Conservation (phyloP, 208 protist genomes). For the Leishmania tropica region DNA sequence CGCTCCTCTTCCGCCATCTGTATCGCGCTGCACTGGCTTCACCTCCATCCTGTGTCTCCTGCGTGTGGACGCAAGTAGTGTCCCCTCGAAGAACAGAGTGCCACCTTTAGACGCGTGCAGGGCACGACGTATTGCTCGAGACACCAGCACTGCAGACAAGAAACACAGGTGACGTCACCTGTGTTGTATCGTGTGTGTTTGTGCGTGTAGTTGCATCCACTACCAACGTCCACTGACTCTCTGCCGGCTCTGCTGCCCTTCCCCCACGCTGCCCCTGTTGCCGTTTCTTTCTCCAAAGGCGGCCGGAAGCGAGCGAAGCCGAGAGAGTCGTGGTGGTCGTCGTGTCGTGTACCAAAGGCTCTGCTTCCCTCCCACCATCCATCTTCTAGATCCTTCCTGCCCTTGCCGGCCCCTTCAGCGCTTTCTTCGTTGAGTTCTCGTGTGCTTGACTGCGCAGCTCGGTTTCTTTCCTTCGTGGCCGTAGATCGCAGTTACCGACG, state of each 20-base stretch:
- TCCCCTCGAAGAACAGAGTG: neutral
- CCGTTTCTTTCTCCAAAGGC: neutral
- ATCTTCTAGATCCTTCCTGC: neutral
- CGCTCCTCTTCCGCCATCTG: neutral
- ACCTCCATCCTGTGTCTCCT: neutral
- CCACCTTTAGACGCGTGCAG: neutral
- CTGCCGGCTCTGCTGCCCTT: neutral
- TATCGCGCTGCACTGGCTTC: neutral
- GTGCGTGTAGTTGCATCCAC: neutral
- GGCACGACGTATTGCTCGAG: neutral
- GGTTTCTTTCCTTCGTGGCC: neutral
- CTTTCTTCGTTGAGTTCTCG: neutral
- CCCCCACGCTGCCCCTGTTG: neutral
- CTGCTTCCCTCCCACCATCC: slow-evolving; percentile 2
- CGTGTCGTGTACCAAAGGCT: neutral
- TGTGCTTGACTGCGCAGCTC: neutral
- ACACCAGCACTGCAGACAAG: neutral
- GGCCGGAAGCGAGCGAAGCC: neutral
- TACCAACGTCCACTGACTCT: neutral
- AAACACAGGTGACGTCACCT: neutral
- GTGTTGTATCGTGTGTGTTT: neutral
- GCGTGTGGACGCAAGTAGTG: neutral
- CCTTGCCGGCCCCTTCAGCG: neutral
- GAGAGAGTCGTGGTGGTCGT: neutral
- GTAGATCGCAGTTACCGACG: neutral